These are phyloP conservation scores for Rhizopus sp. DNA, from an alignment of 371 early-diverging fungal species.

Conservation along the genomic window DNA sequence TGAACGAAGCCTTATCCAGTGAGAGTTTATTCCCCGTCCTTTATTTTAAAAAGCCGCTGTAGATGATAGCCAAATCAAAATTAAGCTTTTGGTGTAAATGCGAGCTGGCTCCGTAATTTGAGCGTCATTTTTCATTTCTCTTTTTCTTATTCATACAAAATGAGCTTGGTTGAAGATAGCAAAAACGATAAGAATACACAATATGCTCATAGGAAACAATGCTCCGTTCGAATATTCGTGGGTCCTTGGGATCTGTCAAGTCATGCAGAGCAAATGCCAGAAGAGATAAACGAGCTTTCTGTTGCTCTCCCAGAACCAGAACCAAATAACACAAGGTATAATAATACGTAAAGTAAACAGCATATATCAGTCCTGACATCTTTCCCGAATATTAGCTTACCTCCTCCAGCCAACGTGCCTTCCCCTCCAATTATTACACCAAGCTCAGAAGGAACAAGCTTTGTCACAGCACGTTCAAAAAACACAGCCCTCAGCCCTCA, in stretches of 20 bases:
- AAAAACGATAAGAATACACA: background rate
- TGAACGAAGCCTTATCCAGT: no score
- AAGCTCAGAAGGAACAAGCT: conserved; percentile 19
- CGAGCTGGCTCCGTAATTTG: background rate
- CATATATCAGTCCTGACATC: background rate
- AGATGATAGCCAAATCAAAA: no score
- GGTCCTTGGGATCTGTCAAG: conserved; percentile 33
- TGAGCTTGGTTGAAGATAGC: conserved; percentile 1
- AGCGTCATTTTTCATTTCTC: conserved; percentile 9
- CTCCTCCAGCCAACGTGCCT: background rate
- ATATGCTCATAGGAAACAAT: conserved; percentile 23
- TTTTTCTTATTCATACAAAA: background rate
- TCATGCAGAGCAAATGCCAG: background rate
- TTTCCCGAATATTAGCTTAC: background rate
- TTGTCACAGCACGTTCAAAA: conserved; percentile 17
- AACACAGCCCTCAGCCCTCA: background rate
- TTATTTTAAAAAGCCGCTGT: no score
- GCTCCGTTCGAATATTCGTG: conserved; percentile 29
- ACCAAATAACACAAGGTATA: background rate
- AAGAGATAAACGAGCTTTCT: conserved; percentile 3
- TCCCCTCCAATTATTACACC: conserved; percentile 6
- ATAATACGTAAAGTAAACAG: background rate
- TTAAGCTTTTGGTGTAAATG: no score
- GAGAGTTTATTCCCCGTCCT: no score
- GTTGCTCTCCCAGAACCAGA: background rate